Evolutionary conservation across 805 yeast genomes (phyloP).

Genomic region (Lipomyces orientalis): DNA sequence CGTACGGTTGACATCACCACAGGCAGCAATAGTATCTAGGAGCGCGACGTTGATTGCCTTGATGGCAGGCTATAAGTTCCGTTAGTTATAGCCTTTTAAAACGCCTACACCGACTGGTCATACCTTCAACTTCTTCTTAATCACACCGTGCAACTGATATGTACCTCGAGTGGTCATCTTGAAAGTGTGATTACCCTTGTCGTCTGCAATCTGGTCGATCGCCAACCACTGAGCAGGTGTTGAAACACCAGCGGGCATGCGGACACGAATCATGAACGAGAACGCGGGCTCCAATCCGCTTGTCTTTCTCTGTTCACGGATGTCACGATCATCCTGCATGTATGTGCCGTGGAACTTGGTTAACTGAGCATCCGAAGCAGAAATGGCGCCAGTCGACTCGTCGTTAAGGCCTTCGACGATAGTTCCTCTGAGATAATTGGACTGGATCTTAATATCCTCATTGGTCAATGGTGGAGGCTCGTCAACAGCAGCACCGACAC

Average conservation of each 20-base stretch:
- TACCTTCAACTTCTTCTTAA: slow-evolving; percentile 78
- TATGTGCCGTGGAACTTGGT: slow-evolving; percentile 98
- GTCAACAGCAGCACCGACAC: slow-evolving; percentile 80
- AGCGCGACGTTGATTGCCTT: slow-evolving; percentile 90
- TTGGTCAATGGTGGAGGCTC: slow-evolving; percentile 90
- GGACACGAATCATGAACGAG: slow-evolving; percentile 94
- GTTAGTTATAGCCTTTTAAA: background rate
- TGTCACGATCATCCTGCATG: slow-evolving; percentile 98
- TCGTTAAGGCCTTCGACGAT: slow-evolving; percentile 85
- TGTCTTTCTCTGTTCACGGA: slow-evolving; percentile 88
- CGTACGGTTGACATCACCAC: slow-evolving; percentile 92
- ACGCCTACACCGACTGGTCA: background rate
- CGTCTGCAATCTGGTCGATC: slow-evolving; percentile 77
- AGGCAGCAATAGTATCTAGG: slow-evolving; percentile 95
- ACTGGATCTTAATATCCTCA: slow-evolving; percentile 90
- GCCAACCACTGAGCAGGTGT: slow-evolving; percentile 88
- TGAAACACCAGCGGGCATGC: slow-evolving; percentile 92
- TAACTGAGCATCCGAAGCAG: slow-evolving; percentile 88
- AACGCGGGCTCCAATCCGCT: slow-evolving; percentile 95
- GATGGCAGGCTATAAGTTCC: slow-evolving; percentile 62
- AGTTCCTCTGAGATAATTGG: slow-evolving; percentile 89
- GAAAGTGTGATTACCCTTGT: slow-evolving; percentile 88
- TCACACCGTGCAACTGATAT: slow-evolving; percentile 93
- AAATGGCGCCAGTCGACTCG: slow-evolving; percentile 85
- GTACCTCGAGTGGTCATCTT: slow-evolving; percentile 97